Evolutionary conservation across 2,329 filamentous ascomycete species (phyloP), one percentile per base, ranked within the genome.

Genomic region (Podosphaera aphanis): DNA sequence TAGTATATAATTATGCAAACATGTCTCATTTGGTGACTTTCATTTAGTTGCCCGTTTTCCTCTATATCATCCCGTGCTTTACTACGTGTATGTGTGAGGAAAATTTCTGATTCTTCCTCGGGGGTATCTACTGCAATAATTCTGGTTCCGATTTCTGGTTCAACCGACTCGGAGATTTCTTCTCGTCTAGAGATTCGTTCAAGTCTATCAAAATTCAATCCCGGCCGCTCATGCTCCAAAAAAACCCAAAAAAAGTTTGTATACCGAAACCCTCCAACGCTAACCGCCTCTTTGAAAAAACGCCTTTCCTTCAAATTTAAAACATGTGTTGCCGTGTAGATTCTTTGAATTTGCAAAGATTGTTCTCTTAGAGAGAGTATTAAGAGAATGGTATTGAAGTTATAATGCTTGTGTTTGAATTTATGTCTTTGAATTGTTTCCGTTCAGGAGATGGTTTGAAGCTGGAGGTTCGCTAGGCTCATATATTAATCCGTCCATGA

Each of bases 401-500:
- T 25, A 25, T 25, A 25, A 4, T 25, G 23, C 23, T 25, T 25
- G 8, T 25, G 8, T 8, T 8, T 25, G 8, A 25, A 25, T 25
- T 25, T n/a, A 33, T 33, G 11, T 49, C 20, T 54, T 51, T 15
- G 49, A 50, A 37, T 23, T 53, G 36, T 51, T 49, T 3, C 57
- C 57, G 43, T 58, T 57, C 18, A 52, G 47, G 18, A 57, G 44
- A 43, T 56, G 55, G 13, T 47, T 43, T 15, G 55, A 43, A 13
- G 52, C 51, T 21, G 43, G 21, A 2, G 18, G 18, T 35, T 47
- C 50, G n/a, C 53, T 49, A 11, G 52, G 54, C 29, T 52, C 53
- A 40, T 51, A 49, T 11, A 85, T 82, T 63, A 90, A 68, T 59
- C 79, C 81, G 62, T 94, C 80, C 90, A 98, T 98, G 61, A 95